Conservation (phyloP, 108 stramenopile genomes). For the Nitzschia palea region DNA sequence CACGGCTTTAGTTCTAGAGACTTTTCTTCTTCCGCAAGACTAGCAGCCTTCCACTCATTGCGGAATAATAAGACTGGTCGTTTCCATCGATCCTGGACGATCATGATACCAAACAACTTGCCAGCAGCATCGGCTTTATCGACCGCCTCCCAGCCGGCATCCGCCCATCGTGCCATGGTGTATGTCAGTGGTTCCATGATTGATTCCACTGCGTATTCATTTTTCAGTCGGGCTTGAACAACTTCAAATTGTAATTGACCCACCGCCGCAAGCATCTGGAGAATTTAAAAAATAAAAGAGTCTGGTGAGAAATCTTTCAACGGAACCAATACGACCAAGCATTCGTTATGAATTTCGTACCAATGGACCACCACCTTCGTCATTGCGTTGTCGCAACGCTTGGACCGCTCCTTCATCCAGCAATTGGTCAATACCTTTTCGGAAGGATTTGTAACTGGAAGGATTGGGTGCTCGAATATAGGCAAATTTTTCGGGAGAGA, state of each 20-base stretch:
- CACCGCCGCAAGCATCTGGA: conserved; percentile 87
- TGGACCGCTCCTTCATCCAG: conserved; percentile 96
- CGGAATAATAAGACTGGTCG: conserved; percentile 92
- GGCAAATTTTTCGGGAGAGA: conserved; percentile 92
- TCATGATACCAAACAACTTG: conserved; percentile 90
- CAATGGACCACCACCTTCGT: conserved; percentile 91
- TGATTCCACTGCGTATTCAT: conserved; percentile 89
- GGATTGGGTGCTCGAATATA: conserved; percentile 92
- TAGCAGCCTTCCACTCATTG: conserved; percentile 94
- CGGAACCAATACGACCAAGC: too few species aligned
- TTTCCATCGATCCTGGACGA: conserved; percentile 88
- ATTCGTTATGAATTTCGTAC: too few species aligned
- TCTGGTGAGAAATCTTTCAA: too few species aligned
- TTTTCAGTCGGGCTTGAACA: conserved; percentile 86
- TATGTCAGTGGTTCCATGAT: conserved; percentile 88
- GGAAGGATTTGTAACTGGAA: conserved; percentile 89
- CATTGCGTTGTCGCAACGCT: conserved; percentile 88
- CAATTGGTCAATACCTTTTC: conserved; percentile 90
- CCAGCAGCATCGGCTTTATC: conserved; percentile 91
- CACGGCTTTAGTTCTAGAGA: conserved; percentile 71
- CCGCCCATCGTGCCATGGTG: conserved; percentile 91
- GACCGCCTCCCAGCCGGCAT: conserved; percentile 92
- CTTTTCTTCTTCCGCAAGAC: conserved; percentile 78
- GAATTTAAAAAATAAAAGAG: background rate
- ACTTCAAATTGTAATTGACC: conserved; percentile 97